Percentiles rank a stretch among this genome's conserved stretches.
Evolutionary conservation across 2,329 filamentous ascomycete genomes (phyloP).

Genomic region (Byssoonygena ceratinophila): DNA sequence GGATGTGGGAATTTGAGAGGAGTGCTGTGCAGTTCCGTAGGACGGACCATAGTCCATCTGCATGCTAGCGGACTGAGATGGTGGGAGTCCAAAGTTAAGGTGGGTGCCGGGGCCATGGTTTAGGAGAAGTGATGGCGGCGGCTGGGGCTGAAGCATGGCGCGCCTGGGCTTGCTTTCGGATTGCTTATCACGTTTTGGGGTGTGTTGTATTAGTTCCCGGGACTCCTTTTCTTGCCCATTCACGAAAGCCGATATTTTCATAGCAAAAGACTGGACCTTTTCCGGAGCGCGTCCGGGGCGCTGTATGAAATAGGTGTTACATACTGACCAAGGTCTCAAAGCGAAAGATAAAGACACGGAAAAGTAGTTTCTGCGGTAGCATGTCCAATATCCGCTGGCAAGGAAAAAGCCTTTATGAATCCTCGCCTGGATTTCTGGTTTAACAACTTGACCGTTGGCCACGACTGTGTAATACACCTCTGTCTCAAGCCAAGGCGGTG

Average conservation of each 20-base stretch:
- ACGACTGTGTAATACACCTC: constrained; percentile 28
- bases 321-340: constrained; percentile 51
- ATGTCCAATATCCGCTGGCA: constrained; percentile 75
- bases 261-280: constrained; percentile 63
- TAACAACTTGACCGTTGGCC: constrained; percentile 39
- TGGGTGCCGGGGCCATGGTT: constrained; percentile 21
- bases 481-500: constrained; percentile 37
- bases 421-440: constrained; percentile 63
- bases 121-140: constrained; percentile 40
- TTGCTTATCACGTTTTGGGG: constrained; percentile 81
- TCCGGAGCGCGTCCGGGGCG: constrained; percentile 38
- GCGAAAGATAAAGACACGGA: constrained; percentile 70
- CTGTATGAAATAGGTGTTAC: constrained; percentile 48
- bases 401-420: constrained; percentile 87
- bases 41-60: constrained; percentile 28
- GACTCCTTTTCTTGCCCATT: constrained; percentile 63
- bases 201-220: constrained; percentile 81
- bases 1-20: constrained; percentile 34
- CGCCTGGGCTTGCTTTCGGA: constrained; percentile 64
- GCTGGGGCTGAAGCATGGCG: constrained; percentile 56
- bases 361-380: constrained; percentile 86
- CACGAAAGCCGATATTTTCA: constrained; percentile 74
- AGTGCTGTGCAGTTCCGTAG: constrained; percentile 24
- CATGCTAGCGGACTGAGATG: constrained; percentile 22
- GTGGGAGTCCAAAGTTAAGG: constrained; percentile 21